A percentile compares a stretch with the other conserved stretches of the same genome.
These are phyloP conservation scores for Penicillium odoratum DNA, from an alignment of 495 filamentous ascomycete species.

Conservation along the genomic window DNA sequence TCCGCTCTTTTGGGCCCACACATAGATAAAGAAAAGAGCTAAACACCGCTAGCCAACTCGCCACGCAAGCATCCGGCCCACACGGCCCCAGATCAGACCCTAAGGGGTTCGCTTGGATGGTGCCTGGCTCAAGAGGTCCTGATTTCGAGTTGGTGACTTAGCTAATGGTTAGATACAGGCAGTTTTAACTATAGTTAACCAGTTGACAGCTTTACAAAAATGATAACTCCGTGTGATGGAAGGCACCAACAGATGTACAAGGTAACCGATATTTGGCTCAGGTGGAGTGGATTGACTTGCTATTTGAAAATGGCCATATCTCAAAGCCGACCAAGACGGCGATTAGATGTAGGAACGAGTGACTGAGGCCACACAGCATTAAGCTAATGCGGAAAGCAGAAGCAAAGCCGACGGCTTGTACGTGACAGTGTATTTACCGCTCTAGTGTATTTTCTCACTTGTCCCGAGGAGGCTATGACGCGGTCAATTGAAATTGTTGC, in stretches of 20 bases:
- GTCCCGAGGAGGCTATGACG: conserved; percentile 16
- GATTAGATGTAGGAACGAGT: too few species aligned
- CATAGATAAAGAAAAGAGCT: background rate
- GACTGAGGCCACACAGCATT: too few species aligned
- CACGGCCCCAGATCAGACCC: conserved; percentile 10
- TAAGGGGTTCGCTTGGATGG: conserved; percentile 1
- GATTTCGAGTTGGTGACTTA: background rate
- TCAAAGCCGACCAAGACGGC: too few species aligned
- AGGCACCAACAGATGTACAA: too few species aligned
- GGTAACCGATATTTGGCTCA: too few species aligned
- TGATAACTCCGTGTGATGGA: too few species aligned
- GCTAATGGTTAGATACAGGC: too few species aligned
- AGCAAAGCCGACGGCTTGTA: background rate
- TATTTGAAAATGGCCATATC: too few species aligned
- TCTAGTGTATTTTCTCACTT: background rate
- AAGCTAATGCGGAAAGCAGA: background rate
- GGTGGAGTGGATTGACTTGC: too few species aligned
- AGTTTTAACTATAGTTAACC: too few species aligned
- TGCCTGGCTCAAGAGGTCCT: background rate
- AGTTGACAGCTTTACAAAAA: too few species aligned
- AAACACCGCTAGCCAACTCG: conserved; percentile 12
- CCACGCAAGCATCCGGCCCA: conserved; percentile 11
- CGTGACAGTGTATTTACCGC: background rate
- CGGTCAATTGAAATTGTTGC: conserved; percentile 23
- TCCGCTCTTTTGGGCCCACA: background rate